phyloP scores from a whole-genome alignment of 805 yeast genomes.

The Wickerhamiella australiensis region DNA sequence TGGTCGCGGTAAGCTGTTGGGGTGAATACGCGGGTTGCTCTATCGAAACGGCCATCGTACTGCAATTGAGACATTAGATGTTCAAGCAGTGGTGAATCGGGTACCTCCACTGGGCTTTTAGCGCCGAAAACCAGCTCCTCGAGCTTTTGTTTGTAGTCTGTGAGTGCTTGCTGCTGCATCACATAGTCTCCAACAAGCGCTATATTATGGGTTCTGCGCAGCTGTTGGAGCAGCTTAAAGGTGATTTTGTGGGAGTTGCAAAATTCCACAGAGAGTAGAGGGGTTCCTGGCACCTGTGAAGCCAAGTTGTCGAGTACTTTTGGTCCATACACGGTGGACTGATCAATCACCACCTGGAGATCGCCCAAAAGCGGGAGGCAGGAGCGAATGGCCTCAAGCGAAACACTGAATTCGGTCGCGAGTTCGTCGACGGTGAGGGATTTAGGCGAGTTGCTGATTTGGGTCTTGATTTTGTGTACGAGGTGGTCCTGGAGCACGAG shows the following conservation, averaged over 20 bases:
- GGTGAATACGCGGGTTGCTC: conserved; percentile 9
- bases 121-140: neutral
- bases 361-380: neutral
- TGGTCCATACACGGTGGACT: conserved; percentile 6
- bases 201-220: neutral
- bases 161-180: neutral
- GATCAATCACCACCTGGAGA: neutral
- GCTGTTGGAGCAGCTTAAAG: conserved; percentile 1
- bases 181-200: conserved; percentile 7
- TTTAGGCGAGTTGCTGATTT: neutral
- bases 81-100: neutral
- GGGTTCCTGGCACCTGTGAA: neutral
- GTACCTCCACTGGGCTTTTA: neutral
- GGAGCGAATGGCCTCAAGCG: neutral
- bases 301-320: neutral
- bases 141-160: neutral
- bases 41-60: conserved; percentile 6
- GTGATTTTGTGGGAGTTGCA: neutral
- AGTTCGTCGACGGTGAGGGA: neutral
- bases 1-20: conserved; percentile 13
- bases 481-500: neutral
- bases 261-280: neutral
- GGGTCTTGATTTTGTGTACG: neutral
- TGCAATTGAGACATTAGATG: neutral
- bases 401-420: neutral